Evolutionary conservation across 1,284 basidiomycete species (phyloP), one percentile per base, ranked within the genome.

Genomic region (Sporisorium sorghi): DNA sequence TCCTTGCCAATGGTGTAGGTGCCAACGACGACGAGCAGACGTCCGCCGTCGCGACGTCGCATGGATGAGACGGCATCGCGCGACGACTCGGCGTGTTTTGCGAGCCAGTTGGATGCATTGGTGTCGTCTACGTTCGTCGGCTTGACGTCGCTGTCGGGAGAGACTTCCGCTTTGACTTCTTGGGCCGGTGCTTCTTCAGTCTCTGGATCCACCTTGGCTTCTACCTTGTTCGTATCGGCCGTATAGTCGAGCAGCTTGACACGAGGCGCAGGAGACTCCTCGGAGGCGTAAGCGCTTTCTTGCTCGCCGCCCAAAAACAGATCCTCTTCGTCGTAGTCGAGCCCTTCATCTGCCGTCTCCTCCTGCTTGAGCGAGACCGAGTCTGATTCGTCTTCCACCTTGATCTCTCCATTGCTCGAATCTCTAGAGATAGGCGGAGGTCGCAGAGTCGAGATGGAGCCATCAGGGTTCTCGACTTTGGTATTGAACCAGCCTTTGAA

Each of bases 1-100:
- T 99, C 96, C 85, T 99, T 99, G 54, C 96, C 96, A 57, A 99
- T 94, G 0, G 93, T 93, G 85, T 99, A 99, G 0, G 96, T 97
- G 12, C 95, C 96, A 26, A 98, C 90, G 44, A 97, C 89, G 49
- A 98, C 89, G n/a, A 98, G 87, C 7, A 82, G 58, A 5, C 46
- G 87, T 83, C 62, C 85, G 61, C 32, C 60, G 32, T 66, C 62
- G 17, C 65, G 66, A 21, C 62, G 64, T 2, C 54, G 53, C 23
- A 39, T 43, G 10, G 58, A 33, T 7, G 37, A 43, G 42, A 55
- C 44, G 9, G 59, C 57, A 2, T 73, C 71, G n/a, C 61, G 56
- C 5, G 55, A 55, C 8, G 46, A 57, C 44, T 70, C 59, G 14
- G 62, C 56, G 42, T 70, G 72, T 54, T 70, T 74, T 39, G 62